Evolutionary conservation across 208 protist species (phyloP).

Genomic region (Entamoeba invadens): DNA sequence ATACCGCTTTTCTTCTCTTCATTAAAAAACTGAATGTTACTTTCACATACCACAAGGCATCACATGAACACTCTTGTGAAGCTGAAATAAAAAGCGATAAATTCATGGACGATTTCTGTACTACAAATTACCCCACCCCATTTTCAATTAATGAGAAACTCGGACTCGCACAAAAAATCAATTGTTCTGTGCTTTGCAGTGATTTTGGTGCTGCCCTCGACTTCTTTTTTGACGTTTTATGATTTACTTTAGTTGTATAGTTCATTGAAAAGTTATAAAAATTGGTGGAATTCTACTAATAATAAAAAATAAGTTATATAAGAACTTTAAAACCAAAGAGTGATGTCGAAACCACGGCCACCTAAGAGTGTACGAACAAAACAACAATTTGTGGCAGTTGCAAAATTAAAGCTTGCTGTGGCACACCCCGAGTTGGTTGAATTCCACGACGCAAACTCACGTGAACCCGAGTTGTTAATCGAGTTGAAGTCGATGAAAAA

Average conservation of each 20-base stretch:
- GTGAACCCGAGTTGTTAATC: neutral
- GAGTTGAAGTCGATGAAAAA: neutral
- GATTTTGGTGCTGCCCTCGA: neutral
- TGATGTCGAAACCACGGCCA: neutral
- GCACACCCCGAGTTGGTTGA: constrained; percentile 6
- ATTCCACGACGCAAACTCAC: neutral
- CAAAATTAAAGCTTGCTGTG: constrained; percentile 1
- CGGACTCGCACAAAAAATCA: neutral
- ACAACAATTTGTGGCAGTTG: neutral
- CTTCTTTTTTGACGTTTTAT: neutral
- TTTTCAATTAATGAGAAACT: neutral
- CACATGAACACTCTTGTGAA: neutral
- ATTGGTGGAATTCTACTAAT: too few relatives aligned
- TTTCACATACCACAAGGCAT: neutral
- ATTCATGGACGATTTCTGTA: neutral
- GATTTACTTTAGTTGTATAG: neutral
- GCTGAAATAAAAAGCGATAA: neutral
- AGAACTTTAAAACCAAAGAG: neutral
- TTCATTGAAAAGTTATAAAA: neutral
- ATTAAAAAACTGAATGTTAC: neutral
- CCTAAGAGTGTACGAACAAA: neutral
- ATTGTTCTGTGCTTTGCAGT: neutral
- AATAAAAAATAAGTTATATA: too few relatives aligned
- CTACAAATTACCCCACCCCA: neutral
- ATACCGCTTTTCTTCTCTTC: neutral